Conservation (phyloP, 1,284 basidiomycete genomes). For the Agroathelia rolfsii region DNA sequence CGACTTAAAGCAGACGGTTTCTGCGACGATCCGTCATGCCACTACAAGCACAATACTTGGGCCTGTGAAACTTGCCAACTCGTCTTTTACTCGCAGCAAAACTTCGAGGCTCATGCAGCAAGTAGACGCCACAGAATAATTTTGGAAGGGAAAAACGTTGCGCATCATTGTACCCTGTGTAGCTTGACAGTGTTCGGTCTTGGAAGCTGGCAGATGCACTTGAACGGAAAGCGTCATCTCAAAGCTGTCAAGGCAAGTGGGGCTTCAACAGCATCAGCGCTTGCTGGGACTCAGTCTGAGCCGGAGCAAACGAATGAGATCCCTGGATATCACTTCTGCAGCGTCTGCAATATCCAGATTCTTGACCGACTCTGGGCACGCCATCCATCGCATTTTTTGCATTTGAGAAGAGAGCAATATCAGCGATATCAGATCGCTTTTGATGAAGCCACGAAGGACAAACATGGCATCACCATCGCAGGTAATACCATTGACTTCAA, state of each 20-base stretch:
- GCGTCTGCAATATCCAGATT: conserved; percentile 26
- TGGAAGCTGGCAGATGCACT: conserved; percentile 21
- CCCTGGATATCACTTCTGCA: conserved; percentile 1
- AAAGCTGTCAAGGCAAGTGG: too few species aligned
- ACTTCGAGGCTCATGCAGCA: conserved; percentile 22
- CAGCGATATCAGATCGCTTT: conserved; percentile 20
- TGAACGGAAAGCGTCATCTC: conserved; percentile 18
- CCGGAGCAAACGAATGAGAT: conserved; percentile 1
- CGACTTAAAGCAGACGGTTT: too few species aligned
- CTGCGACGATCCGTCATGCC: too few species aligned
- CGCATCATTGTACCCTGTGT: conserved; percentile 23
- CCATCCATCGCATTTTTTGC: conserved; percentile 22
- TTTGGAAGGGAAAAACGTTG: conserved; percentile 7
- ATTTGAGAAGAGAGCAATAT: conserved; percentile 26
- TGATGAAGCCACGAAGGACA: conserved; percentile 24
- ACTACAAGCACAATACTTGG: too few species aligned
- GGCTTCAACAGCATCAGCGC: too few species aligned
- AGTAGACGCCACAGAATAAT: conserved; percentile 12
- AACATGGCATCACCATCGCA: conserved; percentile 21
- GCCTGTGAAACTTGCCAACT: too few species aligned
- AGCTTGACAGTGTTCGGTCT: conserved; percentile 16
- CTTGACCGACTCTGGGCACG: conserved; percentile 18
- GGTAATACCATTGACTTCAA: conserved; percentile 29
- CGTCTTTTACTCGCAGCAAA: too few species aligned
- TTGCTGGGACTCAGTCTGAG: conserved; percentile 11